These are phyloP conservation scores for Coleophoma cylindrospora DNA, from an alignment of 2,329 filamentous ascomycete genomes.

Conservation along the genomic window DNA sequence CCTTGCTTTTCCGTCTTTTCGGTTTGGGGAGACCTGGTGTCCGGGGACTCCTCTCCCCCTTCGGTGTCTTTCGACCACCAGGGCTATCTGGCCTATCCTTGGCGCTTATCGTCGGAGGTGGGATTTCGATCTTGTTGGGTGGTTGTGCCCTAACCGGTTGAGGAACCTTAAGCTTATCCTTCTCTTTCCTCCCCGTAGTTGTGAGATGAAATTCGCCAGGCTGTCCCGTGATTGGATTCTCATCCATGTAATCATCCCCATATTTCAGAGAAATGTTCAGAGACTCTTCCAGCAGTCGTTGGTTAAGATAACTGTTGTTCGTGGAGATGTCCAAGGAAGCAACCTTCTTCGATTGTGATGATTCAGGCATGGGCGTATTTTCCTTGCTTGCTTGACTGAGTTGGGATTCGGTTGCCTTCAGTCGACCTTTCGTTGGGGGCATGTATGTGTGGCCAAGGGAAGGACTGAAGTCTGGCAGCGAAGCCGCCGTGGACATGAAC, in stretches of 20 bases:
- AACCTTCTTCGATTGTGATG: slow-evolving; percentile 15
- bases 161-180: slow-evolving; percentile 18
- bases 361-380: slow-evolving; percentile 41
- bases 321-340: slow-evolving; percentile 6
- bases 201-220: slow-evolving; percentile 62
- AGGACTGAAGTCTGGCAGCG: slow-evolving; percentile 39
- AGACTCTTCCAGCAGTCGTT: slow-evolving; percentile 45
- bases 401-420: slow-evolving; percentile 16
- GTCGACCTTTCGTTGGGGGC: slow-evolving; percentile 13
- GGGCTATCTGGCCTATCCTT: slow-evolving; percentile 18
- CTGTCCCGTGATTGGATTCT: slow-evolving; percentile 62
- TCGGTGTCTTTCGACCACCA: slow-evolving; percentile 20
- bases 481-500: slow-evolving; percentile 25
- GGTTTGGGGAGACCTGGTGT: slow-evolving; percentile 27
- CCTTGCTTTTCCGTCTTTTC: slow-evolving; percentile 33
- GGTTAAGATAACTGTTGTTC: slow-evolving; percentile 19
- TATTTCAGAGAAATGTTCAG: slow-evolving; percentile 52
- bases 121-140: slow-evolving; percentile 9
- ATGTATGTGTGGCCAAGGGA: slow-evolving; percentile 39
- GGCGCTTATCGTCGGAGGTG: slow-evolving; percentile 13
- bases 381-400: slow-evolving; percentile 23
- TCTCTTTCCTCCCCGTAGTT: slow-evolving; percentile 46
- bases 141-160: slow-evolving; percentile 8
- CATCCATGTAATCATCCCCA: slow-evolving; percentile 62
- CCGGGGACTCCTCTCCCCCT: slow-evolving; percentile 25